phyloP scores from a whole-genome alignment of 345 rosid species.

The Aquilaria sinensis region DNA sequence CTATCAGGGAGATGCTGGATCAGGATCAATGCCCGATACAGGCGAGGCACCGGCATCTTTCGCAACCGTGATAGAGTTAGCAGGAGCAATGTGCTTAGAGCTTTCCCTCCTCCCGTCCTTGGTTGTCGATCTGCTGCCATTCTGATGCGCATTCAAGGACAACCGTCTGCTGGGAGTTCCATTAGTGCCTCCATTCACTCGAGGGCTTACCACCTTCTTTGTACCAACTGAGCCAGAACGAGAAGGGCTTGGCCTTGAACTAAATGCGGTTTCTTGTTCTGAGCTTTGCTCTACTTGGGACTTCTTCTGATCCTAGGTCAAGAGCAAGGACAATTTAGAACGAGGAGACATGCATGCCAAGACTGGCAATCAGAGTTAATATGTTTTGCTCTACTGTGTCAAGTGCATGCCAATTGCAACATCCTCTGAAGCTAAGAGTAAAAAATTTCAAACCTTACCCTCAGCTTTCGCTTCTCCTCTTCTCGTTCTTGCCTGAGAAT shows the following conservation, averaged over 20 bases:
- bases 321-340: too few relatives aligned
- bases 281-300: slow-evolving; percentile 64
- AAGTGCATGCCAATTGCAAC: not conserved
- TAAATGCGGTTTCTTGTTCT: slow-evolving; percentile 58
- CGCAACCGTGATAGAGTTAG: slow-evolving; percentile 45
- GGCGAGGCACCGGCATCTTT: slow-evolving; percentile 63
- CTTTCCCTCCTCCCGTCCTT: slow-evolving; percentile 76
- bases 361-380: not conserved
- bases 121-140: slow-evolving; percentile 49
- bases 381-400: too few relatives aligned
- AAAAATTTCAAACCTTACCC: slow-evolving; percentile 31
- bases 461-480: slow-evolving; percentile 77
- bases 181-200: slow-evolving; percentile 57
- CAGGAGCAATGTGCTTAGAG: slow-evolving; percentile 50
- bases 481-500: slow-evolving; percentile 84
- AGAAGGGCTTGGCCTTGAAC: slow-evolving; percentile 69
- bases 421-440: not conserved
- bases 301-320: slow-evolving; percentile 65
- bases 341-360: not conserved
- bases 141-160: slow-evolving; percentile 63
- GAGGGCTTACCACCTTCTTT: slow-evolving; percentile 67
- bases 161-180: slow-evolving; percentile 72
- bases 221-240: slow-evolving; percentile 31
- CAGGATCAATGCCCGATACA: slow-evolving; percentile 50
- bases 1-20: slow-evolving; percentile 56